Evolutionary conservation across 345 rosid genomes (phyloP).

Genomic region (Dipteronia dyeriana): DNA sequence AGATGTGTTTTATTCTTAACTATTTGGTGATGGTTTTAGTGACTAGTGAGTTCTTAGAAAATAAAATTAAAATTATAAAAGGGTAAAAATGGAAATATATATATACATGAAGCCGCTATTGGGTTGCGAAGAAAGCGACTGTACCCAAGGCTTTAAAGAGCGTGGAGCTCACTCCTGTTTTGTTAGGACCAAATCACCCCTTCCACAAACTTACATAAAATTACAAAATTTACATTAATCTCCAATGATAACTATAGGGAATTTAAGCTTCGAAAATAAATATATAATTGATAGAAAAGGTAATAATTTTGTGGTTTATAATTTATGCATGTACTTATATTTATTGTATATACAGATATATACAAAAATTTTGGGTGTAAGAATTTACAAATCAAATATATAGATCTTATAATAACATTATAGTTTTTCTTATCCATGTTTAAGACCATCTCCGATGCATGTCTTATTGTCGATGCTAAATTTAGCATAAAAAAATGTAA

Average conservation of each 20-base stretch:
- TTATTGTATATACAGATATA: too few species aligned
- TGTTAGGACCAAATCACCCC: background rate
- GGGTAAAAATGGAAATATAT: background rate
- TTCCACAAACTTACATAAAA: background rate
- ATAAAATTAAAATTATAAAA: background rate
- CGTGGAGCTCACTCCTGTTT: background rate
- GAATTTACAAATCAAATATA: too few species aligned
- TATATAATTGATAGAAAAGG: background rate
- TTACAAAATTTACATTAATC: background rate
- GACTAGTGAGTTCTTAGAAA: background rate
- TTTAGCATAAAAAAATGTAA: too few species aligned
- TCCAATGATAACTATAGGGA: background rate
- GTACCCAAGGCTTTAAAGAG: background rate
- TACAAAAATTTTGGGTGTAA: background rate
- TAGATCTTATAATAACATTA: background rate
- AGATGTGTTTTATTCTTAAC: background rate
- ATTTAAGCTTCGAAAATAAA: too few species aligned
- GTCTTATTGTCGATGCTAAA: too few species aligned
- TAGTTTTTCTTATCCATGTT: too few species aligned
- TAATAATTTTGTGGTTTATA: background rate
- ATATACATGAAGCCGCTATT: background rate
- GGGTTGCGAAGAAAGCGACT: background rate
- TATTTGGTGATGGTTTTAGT: background rate
- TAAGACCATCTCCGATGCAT: too few species aligned
- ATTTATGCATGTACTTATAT: too few species aligned